Evolutionary conservation across 116 monocot species (phyloP).

Genomic region (Thalassia testudinum): DNA sequence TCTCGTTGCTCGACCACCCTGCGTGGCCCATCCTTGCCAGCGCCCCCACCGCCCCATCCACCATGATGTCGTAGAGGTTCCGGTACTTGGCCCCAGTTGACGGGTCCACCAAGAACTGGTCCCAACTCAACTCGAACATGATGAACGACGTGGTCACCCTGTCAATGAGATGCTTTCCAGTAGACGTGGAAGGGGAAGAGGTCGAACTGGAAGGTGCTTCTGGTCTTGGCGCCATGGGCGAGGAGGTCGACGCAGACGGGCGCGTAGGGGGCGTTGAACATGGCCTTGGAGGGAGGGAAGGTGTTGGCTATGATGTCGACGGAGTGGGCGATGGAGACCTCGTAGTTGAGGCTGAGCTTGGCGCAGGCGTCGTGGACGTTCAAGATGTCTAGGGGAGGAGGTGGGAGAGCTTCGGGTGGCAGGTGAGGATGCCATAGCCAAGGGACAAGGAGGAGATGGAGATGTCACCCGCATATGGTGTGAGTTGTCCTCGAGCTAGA

Average conservation of each 20-base stretch:
- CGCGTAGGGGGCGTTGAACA: constrained; percentile 4
- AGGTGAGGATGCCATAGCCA: constrained; percentile 3
- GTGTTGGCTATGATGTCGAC: not conserved
- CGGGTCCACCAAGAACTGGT: constrained; percentile 4
- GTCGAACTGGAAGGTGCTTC: constrained; percentile 1
- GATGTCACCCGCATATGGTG: not conserved
- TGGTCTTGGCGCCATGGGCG: not conserved
- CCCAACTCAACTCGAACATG: constrained; percentile 3
- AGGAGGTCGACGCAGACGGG: not conserved
- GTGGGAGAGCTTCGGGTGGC: not conserved
- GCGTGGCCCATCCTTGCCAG: constrained; percentile 5
- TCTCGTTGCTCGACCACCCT: constrained; percentile 10
- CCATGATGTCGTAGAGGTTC: constrained; percentile 11
- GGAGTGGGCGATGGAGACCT: constrained; percentile 6
- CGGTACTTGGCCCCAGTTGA: constrained; percentile 2
- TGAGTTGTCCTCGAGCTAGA: constrained; percentile 1
- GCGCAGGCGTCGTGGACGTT: constrained; percentile 6
- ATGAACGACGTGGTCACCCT: not conserved
- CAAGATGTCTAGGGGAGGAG: not conserved
- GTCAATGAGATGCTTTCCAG: not conserved
- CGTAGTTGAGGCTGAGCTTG: not conserved
- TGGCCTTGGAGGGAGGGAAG: constrained; percentile 10
- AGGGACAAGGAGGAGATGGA: constrained; percentile 3
- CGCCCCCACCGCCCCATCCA: constrained; percentile 6
- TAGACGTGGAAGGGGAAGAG: constrained; percentile 7